Evolutionary conservation across 805 yeast species (phyloP).

Genomic region (Metschnikowia matae): DNA sequence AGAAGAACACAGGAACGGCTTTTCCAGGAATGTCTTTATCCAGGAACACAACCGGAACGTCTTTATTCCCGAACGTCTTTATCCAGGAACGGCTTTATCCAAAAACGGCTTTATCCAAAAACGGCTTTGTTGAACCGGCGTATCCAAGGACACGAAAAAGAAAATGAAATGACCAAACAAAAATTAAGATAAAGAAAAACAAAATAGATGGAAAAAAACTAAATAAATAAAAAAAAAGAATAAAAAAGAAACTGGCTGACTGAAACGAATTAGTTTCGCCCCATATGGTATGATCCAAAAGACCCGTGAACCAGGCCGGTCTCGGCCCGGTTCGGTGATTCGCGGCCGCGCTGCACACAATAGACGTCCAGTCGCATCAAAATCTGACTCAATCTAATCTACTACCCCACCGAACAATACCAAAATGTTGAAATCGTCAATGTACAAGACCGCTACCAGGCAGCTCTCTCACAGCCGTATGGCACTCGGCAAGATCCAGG

Average conservation of each 20-base stretch:
- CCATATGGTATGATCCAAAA: background rate
- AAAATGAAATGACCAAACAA: too few relatives aligned
- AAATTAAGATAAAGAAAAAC: too few relatives aligned
- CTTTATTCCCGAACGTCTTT: too few relatives aligned
- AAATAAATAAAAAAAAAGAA: too few relatives aligned
- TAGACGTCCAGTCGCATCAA: constrained; percentile 3
- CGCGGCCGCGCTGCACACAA: constrained; percentile 1
- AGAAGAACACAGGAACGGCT: too few relatives aligned
- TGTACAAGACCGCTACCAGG: constrained; percentile 7
- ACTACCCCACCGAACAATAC: background rate
- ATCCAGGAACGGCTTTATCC: too few relatives aligned
- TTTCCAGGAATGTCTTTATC: too few relatives aligned
- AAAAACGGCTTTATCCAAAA: too few relatives aligned
- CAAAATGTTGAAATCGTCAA: constrained; percentile 11
- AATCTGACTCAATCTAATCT: background rate
- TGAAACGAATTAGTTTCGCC: background rate
- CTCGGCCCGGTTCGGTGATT: constrained; percentile 1
- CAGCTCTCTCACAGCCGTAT: constrained; percentile 8
- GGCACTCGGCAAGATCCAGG: constrained; percentile 55
- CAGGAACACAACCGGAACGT: too few relatives aligned
- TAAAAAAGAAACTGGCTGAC: background rate
- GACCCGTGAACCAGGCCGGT: background rate
- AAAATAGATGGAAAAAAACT: too few relatives aligned
- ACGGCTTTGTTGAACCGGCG: too few relatives aligned
- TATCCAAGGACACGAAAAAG: too few relatives aligned